phyloP scores from a whole-genome alignment of 768 basidiomycete species.

The Rhodotorula paludigena region DNA sequence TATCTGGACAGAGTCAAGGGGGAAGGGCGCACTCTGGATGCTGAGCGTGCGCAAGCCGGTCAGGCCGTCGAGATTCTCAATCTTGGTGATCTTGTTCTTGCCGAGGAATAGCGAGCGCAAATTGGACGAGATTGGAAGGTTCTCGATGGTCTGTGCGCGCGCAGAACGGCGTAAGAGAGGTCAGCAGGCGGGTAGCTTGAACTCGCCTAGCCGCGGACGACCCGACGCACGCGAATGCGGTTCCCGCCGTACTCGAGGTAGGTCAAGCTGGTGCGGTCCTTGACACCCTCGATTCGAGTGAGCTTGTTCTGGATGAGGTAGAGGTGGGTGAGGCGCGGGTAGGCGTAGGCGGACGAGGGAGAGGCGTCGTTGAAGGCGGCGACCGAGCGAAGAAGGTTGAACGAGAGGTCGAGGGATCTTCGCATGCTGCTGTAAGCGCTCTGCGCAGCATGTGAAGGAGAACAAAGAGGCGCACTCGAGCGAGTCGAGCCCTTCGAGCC shows the following conservation, averaged over 20 bases:
- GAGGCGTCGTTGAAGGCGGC: constrained; percentile 59
- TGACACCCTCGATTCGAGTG: constrained; percentile 65
- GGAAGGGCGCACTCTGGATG: constrained; percentile 54
- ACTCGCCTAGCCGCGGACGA: background rate
- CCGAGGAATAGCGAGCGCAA: constrained; percentile 94
- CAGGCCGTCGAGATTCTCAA: constrained; percentile 73
- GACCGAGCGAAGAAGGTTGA: constrained; percentile 70
- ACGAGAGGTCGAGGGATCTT: constrained; percentile 85
- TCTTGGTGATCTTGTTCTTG: constrained; percentile 88
- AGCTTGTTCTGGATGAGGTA: constrained; percentile 98
- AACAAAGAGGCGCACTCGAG: constrained; percentile 45
- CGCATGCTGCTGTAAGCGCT: background rate
- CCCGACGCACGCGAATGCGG: constrained; percentile 62
- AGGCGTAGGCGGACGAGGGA: constrained; percentile 53
- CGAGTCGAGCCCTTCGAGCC: constrained; percentile 54
- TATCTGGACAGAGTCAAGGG: no score
- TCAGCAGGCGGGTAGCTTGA: background rate
- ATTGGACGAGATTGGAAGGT: constrained; percentile 63
- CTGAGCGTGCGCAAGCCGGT: constrained; percentile 76
- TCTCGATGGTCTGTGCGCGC: constrained; percentile 81
- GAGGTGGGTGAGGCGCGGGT: constrained; percentile 58
- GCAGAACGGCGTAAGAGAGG: background rate
- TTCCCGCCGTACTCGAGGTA: constrained; percentile 94
- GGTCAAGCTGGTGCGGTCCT: constrained; percentile 55
- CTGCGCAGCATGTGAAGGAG: background rate